Evolutionary conservation across 345 rosid species (phyloP).

Genomic region (Physaria fendleri): DNA sequence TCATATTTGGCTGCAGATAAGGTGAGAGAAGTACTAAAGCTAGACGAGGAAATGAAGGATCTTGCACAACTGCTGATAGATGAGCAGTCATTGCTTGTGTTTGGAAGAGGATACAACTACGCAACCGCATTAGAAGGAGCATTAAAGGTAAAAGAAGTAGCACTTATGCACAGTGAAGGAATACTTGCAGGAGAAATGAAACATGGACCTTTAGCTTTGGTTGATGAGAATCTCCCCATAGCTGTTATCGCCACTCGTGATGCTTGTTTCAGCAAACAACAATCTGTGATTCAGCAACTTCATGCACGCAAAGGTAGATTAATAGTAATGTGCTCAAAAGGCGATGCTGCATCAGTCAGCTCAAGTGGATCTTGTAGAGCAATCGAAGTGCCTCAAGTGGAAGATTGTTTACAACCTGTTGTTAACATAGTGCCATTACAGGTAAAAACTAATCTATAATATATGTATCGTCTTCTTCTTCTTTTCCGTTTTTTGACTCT

Average conservation of each 20-base stretch:
- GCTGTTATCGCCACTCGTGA: slow-evolving; percentile 87
- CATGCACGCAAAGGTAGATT: slow-evolving; percentile 81
- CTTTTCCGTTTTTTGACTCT: not conserved
- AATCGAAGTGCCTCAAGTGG: slow-evolving; percentile 83
- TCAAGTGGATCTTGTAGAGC: slow-evolving; percentile 66
- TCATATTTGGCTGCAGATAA: slow-evolving; percentile 43
- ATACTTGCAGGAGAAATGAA: slow-evolving; percentile 99
- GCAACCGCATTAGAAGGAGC: slow-evolving; percentile 96
- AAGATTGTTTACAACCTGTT: slow-evolving; percentile 95
- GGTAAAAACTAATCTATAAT: slow-evolving; percentile 33
- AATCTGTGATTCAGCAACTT: slow-evolving; percentile 93
- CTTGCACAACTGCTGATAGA: slow-evolving; percentile 67
- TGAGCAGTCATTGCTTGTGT: slow-evolving; percentile 85
- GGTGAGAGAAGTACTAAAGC: slow-evolving; percentile 78
- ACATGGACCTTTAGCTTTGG: slow-evolving; percentile 95
- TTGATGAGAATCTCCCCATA: slow-evolving; percentile 83
- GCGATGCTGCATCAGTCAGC: slow-evolving; percentile 73
- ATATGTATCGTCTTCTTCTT: not conserved
- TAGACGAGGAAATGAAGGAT: slow-evolving; percentile 77
- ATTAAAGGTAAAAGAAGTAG: slow-evolving; percentile 85
- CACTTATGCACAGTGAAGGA: slow-evolving; percentile 98
- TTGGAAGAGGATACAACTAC: slow-evolving; percentile 91
- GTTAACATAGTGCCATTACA: slow-evolving; percentile 76
- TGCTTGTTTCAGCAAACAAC: slow-evolving; percentile 87
- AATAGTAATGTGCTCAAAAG: slow-evolving; percentile 76